These are phyloP conservation scores for Ilex aquifolium DNA, from an alignment of 257 asterid species.

Conservation along the genomic window DNA sequence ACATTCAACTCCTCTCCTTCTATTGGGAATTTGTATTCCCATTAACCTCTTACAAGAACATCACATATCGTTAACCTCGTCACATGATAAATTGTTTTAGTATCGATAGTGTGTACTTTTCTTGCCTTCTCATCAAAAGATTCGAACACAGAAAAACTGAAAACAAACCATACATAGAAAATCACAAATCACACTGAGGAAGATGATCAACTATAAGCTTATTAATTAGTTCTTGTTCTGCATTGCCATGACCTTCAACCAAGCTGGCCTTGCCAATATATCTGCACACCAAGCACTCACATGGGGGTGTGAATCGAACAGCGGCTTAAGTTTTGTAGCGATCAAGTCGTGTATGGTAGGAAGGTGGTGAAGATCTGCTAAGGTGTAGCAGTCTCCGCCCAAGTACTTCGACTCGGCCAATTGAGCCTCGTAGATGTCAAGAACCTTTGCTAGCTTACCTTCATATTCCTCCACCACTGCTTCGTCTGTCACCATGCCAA, in stretches of 20 bases:
- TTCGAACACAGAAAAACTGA: too few relatives aligned
- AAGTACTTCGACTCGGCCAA: slow-evolving; percentile 4
- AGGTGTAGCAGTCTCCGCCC: slow-evolving; percentile 35
- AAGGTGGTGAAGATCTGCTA: slow-evolving; percentile 48
- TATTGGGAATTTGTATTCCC: too few relatives aligned
- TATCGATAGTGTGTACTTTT: too few relatives aligned
- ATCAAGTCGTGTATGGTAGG: slow-evolving; percentile 34
- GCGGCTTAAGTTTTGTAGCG: slow-evolving; percentile 30
- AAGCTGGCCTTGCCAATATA: slow-evolving; percentile 47
- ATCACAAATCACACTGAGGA: too few relatives aligned
- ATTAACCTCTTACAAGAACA: too few relatives aligned
- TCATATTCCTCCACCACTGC: background rate
- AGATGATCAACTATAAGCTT: too few relatives aligned
- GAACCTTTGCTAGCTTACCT: background rate
- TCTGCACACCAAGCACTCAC: slow-evolving; percentile 37
- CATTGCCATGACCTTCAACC: slow-evolving; percentile 38
- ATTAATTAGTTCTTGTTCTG: too few relatives aligned
- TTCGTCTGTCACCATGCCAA: background rate
- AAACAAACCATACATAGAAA: too few relatives aligned
- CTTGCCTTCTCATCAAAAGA: too few relatives aligned
- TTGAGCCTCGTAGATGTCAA: background rate
- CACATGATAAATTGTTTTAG: too few relatives aligned
- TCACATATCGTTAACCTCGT: too few relatives aligned
- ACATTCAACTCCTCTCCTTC: too few relatives aligned
- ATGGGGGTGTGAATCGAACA: slow-evolving; percentile 39